Base-by-base conservation (phyloP, 805 yeast genomes). In the Metschnikowia bowlesiae region DNA sequence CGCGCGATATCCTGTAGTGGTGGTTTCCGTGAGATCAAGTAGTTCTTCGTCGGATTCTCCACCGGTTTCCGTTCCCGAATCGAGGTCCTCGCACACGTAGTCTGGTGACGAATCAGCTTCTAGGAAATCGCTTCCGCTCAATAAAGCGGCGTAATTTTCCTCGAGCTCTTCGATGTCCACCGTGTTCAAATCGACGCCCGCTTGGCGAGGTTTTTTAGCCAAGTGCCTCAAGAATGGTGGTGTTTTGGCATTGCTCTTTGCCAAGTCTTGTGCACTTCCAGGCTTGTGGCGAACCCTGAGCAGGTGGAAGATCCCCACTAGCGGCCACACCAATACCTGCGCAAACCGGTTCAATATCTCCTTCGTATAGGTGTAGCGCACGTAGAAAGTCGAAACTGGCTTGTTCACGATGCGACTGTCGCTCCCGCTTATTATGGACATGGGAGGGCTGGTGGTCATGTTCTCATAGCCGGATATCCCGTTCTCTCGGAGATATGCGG, bases 401-500 rank as follows among this genome's bases (percentile, higher is more conserved):
- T 9, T 33, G 1, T 8, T 26, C 4, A 32, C 11, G 22, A 29
- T n/a, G 9, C 22, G 31, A 2, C n/a, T 26, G n/a, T 33, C 38
- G 45, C 45, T 13, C 4, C 39, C 46, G 4, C 60, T 49, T 16
- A 66, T 58, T 42, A 69, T 49, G 9, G 59, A 49, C 39, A 53
- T 53, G 0, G 68, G 54, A 1, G 76, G 75, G 8, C 57, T 57
- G 16, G 48, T 32, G 26, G 71, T 62, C 33, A 70, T 49, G 48
- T 71, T 69, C 14, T 54, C 64, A 51, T 71, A 71, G 3, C 70
- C 70, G 14, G 53, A 53, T 9, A 40, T 48, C 9, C 47, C 41
- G 47, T 37, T 51, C n/a, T 51, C 52, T 47, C 43, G 45, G 51
- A 53, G 44, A 31, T 47, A 56, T 4, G 28, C 42, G 18, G 51